Base-by-base conservation (phyloP, 2,329 filamentous ascomycete genomes). In the Davidsoniella eucalypti region DNA sequence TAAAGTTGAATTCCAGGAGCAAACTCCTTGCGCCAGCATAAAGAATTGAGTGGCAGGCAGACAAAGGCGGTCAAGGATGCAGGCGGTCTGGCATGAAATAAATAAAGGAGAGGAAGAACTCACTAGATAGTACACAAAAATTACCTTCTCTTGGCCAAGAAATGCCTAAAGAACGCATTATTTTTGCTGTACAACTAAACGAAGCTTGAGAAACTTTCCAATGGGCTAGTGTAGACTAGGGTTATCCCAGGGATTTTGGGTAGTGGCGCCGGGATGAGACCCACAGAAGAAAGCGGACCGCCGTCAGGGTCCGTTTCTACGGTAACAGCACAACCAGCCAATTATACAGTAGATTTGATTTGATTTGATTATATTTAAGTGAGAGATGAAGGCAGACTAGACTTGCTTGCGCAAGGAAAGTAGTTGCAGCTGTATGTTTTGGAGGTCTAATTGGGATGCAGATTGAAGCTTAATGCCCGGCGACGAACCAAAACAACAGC, bases 251-350 rank as follows among this genome's bases (percentile, higher is more conserved):
- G 47, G 50, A 39, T 40, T 6, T 36, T 9, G 16, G 29, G 10
- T 33, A 48, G 44, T 50, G 45, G 53, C 47, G 52, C 39, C 38
- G 46, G 36, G 51, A 42, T 45, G 29, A 38, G 45, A 42, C 44
- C 45, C 46, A 44, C 26, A 49, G 21, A 18, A 49, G 38, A 25
- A 33, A 44, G 44, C 44, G 44, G 41, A 25, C 42, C 33, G 45
- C 33, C n/a, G 39, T 33, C 25, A 26, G 26, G 56, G 55, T 49
- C 54, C 47, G 53, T 53, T 53, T 49, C 49, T 44, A 48, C 42
- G 41, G 52, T 43, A 53, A 52, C 52, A 44, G 50, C 55, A 55
- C 8, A 33, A 59, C 44, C 44, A 47, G 29, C 36, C 16, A 38
- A 38, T 12, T 29, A 23, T 23, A 23, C 4, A 23, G 21, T 23